Evolutionary conservation across 371 early-diverging fungal genomes (phyloP).

Genomic region (Synchytrium microbalum): DNA sequence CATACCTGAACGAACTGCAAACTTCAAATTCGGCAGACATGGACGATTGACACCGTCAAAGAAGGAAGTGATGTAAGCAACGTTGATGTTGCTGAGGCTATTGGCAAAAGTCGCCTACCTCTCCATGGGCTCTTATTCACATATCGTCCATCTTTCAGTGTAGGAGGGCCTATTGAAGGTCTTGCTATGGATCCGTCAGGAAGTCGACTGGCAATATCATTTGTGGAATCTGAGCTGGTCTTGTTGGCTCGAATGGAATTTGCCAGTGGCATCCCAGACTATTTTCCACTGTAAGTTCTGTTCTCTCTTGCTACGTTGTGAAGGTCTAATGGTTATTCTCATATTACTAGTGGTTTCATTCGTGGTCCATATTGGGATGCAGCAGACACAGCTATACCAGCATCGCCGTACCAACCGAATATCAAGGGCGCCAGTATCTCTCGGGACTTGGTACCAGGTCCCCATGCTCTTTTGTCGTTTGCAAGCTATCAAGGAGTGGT

Average conservation of each 20-base stretch:
- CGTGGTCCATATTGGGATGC: conserved; percentile 36
- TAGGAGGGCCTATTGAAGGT: conserved; percentile 38
- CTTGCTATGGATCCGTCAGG: conserved; percentile 39
- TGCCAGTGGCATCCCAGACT: conserved; percentile 16
- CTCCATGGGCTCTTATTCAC: neutral
- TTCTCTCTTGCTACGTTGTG: conserved; percentile 17
- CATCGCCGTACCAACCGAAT: neutral
- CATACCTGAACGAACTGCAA: neutral
- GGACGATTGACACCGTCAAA: neutral
- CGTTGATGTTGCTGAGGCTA: no score
- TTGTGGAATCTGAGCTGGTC: conserved; percentile 34
- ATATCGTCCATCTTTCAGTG: conserved; percentile 12
- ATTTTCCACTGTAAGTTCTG: conserved; percentile 18
- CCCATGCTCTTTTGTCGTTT: neutral
- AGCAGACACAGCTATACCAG: conserved; percentile 10
- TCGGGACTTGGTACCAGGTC: neutral
- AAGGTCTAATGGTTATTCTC: conserved; percentile 20
- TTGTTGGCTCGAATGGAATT: conserved; percentile 23
- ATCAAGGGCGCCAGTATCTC: neutral
- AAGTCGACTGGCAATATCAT: conserved; percentile 41
- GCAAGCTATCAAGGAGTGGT: neutral
- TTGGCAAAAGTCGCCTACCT: no score
- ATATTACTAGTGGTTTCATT: conserved; percentile 35
- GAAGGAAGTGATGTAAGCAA: no score
- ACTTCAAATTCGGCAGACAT: neutral